Evolutionary conservation across 2,329 filamentous ascomycete genomes (phyloP).

Genomic region (Colletotrichum lupini): DNA sequence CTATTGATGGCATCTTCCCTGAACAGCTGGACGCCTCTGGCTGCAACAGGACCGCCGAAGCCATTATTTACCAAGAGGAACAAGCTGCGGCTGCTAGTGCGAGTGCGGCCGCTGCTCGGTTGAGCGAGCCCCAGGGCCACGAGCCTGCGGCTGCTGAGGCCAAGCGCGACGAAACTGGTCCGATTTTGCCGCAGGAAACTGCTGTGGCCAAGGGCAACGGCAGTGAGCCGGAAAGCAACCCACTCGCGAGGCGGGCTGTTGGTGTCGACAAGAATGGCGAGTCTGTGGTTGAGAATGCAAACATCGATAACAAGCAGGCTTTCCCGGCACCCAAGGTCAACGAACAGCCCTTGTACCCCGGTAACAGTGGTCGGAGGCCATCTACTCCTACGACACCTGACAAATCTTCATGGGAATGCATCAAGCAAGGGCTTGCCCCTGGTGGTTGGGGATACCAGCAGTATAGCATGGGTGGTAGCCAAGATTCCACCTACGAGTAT

Average conservation of each 20-base stretch:
- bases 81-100: constrained; percentile 47
- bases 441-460: constrained; percentile 56
- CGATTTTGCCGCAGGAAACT: constrained; percentile 10
- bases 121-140: constrained; percentile 42
- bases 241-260: constrained; percentile 1
- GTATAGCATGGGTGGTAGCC: constrained; percentile 72
- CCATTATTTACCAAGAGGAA: constrained; percentile 43
- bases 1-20: constrained; percentile 84
- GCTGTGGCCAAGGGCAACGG: neutral
- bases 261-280: constrained; percentile 45
- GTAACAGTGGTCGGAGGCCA: constrained; percentile 17
- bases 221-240: constrained; percentile 8
- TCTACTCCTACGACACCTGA: constrained; percentile 21
- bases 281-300: constrained; percentile 32
- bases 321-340: constrained; percentile 15
- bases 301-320: constrained; percentile 11
- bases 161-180: constrained; percentile 13
- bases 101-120: constrained; percentile 10
- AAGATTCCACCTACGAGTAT: constrained; percentile 80
- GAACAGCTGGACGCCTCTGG: constrained; percentile 81
- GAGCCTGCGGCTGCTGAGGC: constrained; percentile 11
- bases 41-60: constrained; percentile 70
- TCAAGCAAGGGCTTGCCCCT: constrained; percentile 67
- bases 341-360: constrained; percentile 19
- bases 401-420: constrained; percentile 51